These are phyloP conservation scores for Cavenderia fasciculata DNA, from an alignment of 78 protist species.

Conservation along the genomic window DNA sequence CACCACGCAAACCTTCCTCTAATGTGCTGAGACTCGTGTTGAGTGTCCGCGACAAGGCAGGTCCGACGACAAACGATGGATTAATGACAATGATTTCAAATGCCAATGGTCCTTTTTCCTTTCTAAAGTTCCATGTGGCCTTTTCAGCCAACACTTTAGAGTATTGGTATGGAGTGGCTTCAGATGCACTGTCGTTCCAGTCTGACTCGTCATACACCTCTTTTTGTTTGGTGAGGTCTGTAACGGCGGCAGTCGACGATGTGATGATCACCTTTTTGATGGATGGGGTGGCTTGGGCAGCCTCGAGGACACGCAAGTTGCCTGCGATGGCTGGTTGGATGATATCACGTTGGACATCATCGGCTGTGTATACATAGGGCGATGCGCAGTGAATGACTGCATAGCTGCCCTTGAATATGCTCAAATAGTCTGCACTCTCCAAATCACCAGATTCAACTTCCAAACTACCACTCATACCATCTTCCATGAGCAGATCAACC, in stretches of 20 bases:
- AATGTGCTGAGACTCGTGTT: conserved; percentile 23
- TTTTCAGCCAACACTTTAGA: conserved; percentile 37
- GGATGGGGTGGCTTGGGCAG: background rate
- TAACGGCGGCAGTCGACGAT: conserved; percentile 20
- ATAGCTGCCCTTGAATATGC: background rate
- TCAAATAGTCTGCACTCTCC: background rate
- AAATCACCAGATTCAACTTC: conserved; percentile 20
- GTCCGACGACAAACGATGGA: conserved; percentile 44
- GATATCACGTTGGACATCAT: background rate
- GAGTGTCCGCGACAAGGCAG: background rate
- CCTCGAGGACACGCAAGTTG: conserved; percentile 24
- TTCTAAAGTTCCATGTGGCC: conserved; percentile 8
- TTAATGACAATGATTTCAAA: conserved; percentile 22
- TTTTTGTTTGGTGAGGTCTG: background rate
- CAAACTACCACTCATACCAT: background rate
- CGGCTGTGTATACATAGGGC: conserved; percentile 18
- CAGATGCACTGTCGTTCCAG: conserved; percentile 10
- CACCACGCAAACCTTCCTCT: background rate
- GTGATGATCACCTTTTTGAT: conserved; percentile 40
- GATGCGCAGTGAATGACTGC: conserved; percentile 30
- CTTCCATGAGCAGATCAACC: background rate
- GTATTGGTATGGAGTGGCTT: background rate
- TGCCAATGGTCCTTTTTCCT: too few species aligned
- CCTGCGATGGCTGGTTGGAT: conserved; percentile 44
- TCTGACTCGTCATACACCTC: conserved; percentile 12